Conservation (phyloP, 2,329 filamentous ascomycete species). For the Monilinia vaccinii-corymbosi region DNA sequence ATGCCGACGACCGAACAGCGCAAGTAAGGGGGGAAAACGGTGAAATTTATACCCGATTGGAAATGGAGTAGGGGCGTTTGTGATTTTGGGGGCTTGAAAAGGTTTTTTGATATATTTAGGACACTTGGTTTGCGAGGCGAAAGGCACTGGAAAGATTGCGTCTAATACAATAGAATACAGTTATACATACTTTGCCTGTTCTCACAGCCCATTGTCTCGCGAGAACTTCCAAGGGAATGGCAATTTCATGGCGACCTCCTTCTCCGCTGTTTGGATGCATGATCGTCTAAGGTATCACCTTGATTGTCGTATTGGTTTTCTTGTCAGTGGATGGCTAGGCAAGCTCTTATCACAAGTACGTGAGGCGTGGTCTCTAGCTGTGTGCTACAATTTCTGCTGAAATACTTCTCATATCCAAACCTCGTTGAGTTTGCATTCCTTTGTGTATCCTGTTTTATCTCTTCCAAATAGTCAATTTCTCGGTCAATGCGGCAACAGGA, state of each 20-base stretch:
- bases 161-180: background rate
- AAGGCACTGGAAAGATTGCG: background rate
- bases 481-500: constrained; percentile 21
- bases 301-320: background rate
- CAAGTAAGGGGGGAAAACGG: background rate
- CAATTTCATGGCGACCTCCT: background rate
- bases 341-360: background rate
- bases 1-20: background rate
- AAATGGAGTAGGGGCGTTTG: background rate
- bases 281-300: background rate
- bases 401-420: background rate
- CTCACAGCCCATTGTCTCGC: background rate
- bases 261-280: background rate
- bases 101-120: background rate
- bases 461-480: background rate
- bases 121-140: background rate
- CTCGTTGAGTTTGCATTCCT: background rate
- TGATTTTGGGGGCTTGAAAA: background rate
- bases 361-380: background rate
- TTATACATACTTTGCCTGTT: background rate
- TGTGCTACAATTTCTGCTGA: background rate
- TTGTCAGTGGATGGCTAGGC: background rate
- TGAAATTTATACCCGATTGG: constrained; percentile 5
- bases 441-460: background rate
- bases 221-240: constrained; percentile 1